Evolutionary conservation across 768 basidiomycete species (phyloP).

Genomic region (Hericium erinaceus): DNA sequence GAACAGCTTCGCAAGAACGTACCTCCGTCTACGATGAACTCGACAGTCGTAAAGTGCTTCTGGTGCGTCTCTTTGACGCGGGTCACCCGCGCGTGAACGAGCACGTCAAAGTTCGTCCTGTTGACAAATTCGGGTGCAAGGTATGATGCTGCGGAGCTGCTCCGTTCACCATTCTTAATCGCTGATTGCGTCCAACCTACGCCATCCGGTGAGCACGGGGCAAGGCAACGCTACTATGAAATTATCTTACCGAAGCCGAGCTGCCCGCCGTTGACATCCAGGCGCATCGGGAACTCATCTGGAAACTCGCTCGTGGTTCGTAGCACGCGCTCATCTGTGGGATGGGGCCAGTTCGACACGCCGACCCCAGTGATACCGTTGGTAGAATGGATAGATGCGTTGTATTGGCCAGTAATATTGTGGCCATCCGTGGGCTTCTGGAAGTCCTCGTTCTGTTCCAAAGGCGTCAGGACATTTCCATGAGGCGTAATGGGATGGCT

Average conservation of each 20-base stretch:
- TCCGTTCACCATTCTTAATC: conserved; percentile 1
- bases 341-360: neutral
- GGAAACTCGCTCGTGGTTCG: conserved; percentile 24
- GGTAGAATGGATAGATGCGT: conserved; percentile 29
- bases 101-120: conserved; percentile 1
- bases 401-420: conserved; percentile 27
- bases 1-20: neutral
- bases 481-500: neutral
- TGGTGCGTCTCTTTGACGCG: neutral
- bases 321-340: conserved; percentile 26
- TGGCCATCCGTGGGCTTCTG: conserved; percentile 29
- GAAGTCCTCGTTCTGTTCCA: conserved; percentile 27
- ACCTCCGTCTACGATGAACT: conserved; percentile 1
- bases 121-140: neutral
- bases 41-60: neutral
- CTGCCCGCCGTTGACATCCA: conserved; percentile 35
- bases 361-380: conserved; percentile 24
- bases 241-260: conserved; percentile 29
- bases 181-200: conserved; percentile 1
- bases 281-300: conserved; percentile 31
- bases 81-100: neutral
- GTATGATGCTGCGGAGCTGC: conserved; percentile 2
- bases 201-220: neutral
- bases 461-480: neutral
- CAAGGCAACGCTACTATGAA: neutral